These are phyloP conservation scores for Grosmannia clavigera DNA, from an alignment of 2,329 filamentous ascomycete species.

Conservation along the genomic window DNA sequence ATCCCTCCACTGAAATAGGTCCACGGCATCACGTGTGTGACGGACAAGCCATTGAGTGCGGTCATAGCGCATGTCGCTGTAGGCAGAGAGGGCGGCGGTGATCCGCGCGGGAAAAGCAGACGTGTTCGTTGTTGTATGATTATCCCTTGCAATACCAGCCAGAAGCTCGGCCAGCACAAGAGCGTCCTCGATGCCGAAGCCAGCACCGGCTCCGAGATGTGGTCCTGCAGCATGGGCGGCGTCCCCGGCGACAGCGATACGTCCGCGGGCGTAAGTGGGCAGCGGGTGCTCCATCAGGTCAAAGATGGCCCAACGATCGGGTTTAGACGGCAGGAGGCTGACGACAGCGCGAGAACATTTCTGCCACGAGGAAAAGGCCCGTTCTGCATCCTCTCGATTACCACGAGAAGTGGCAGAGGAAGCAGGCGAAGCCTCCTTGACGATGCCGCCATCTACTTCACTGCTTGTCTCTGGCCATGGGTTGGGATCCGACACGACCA, in stretches of 20 bases:
- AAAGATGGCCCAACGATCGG: slow-evolving; percentile 45
- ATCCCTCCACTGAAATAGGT: slow-evolving; percentile 27
- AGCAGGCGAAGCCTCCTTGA: not conserved
- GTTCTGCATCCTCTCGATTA: slow-evolving; percentile 25
- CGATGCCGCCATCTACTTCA: not conserved
- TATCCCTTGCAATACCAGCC: not conserved
- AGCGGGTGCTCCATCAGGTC: slow-evolving; percentile 34
- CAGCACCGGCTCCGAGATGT: slow-evolving; percentile 42
- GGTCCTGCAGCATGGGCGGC: slow-evolving; percentile 44
- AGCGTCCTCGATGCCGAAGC: slow-evolving; percentile 43
- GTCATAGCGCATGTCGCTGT: slow-evolving; percentile 23
- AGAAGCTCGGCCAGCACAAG: slow-evolving; percentile 29
- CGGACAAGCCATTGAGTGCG: slow-evolving; percentile 31
- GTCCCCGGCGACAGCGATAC: slow-evolving; percentile 39
- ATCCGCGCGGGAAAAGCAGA: not conserved
- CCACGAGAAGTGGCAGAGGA: slow-evolving; percentile 21
- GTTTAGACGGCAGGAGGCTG: slow-evolving; percentile 31
- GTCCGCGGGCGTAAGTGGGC: slow-evolving; percentile 27
- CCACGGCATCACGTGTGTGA: slow-evolving; percentile 24
- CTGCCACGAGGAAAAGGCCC: slow-evolving; percentile 30
- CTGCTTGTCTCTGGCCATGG: not conserved
- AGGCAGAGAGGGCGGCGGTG: slow-evolving; percentile 23
- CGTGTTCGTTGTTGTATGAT: not conserved
- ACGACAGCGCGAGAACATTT: slow-evolving; percentile 23
- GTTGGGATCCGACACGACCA: slow-evolving; percentile 22